These are phyloP conservation scores for Curvularia sp. DNA, from an alignment of 2,329 filamentous ascomycete genomes.

Conservation along the genomic window DNA sequence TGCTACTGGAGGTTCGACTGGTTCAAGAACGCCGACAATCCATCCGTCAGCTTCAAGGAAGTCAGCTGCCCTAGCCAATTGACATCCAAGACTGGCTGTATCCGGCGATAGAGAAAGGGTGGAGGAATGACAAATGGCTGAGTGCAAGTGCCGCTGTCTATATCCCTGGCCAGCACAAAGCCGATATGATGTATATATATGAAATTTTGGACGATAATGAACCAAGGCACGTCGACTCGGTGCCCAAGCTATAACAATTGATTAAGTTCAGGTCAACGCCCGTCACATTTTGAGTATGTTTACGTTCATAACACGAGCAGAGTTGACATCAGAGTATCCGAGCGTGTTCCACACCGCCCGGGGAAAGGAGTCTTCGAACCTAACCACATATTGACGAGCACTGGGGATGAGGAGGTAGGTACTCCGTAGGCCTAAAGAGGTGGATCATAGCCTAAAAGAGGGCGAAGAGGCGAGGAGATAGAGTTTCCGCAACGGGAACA, in stretches of 20 bases:
- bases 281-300: neutral
- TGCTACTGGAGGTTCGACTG: constrained; percentile 50
- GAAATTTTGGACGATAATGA: neutral
- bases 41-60: constrained; percentile 41
- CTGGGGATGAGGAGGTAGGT: neutral
- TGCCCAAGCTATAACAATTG: neutral
- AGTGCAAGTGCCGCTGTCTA: neutral
- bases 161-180: constrained; percentile 2
- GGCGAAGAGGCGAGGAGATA: neutral
- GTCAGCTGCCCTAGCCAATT: constrained; percentile 45
- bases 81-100: constrained; percentile 42
- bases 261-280: neutral
- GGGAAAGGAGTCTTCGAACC: neutral
- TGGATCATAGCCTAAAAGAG: neutral
- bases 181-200: constrained; percentile 14
- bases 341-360: neutral
- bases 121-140: neutral
- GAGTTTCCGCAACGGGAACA: neutral
- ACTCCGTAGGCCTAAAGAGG: neutral
- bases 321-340: neutral
- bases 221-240: neutral
- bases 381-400: neutral
- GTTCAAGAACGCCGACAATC: constrained; percentile 46
- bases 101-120: constrained; percentile 20
- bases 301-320: neutral